These are phyloP conservation scores for Thymus quinquecostatus DNA, from an alignment of 257 asterid genomes.

Conservation along the genomic window DNA sequence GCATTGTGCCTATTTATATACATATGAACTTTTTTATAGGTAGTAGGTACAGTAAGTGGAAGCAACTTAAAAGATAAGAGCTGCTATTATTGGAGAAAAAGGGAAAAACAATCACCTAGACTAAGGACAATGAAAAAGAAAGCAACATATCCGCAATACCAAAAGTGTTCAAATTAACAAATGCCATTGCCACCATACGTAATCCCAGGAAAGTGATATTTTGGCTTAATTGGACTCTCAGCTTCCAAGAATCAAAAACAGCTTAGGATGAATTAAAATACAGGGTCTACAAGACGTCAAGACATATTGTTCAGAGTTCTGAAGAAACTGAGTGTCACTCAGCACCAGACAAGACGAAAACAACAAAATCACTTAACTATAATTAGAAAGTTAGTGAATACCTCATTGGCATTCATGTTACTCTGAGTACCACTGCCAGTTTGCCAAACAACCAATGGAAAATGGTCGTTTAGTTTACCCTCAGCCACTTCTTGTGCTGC, in stretches of 20 bases:
- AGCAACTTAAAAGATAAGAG: constrained; percentile 22
- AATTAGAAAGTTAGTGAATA: constrained; percentile 34
- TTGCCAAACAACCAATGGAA: constrained; percentile 98
- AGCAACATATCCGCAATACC: neutral
- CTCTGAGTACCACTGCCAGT: constrained; percentile 99
- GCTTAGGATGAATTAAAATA: neutral
- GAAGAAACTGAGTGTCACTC: constrained; percentile 4
- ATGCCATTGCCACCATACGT: constrained; percentile 9
- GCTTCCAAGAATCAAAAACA: constrained; percentile 10
- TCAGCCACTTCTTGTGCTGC: constrained; percentile 99
- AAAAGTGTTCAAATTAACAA: constrained; percentile 4
- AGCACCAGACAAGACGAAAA: constrained; percentile 12
- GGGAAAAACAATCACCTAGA: neutral
- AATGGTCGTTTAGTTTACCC: constrained; percentile 91
- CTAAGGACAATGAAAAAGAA: neutral
- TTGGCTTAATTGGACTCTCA: constrained; percentile 2
- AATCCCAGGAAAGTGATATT: constrained; percentile 4
- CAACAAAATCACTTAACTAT: neutral
- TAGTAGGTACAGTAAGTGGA: neutral
- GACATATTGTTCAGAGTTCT: constrained; percentile 12
- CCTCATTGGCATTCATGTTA: constrained; percentile 99
- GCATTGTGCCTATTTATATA: constrained; percentile 9
- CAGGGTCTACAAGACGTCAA: constrained; percentile 10
- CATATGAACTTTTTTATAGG: neutral
- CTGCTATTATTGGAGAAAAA: neutral